These are phyloP conservation scores for Torrubiella hemipterigena DNA, from an alignment of 2,329 filamentous ascomycete genomes.

Conservation along the genomic window DNA sequence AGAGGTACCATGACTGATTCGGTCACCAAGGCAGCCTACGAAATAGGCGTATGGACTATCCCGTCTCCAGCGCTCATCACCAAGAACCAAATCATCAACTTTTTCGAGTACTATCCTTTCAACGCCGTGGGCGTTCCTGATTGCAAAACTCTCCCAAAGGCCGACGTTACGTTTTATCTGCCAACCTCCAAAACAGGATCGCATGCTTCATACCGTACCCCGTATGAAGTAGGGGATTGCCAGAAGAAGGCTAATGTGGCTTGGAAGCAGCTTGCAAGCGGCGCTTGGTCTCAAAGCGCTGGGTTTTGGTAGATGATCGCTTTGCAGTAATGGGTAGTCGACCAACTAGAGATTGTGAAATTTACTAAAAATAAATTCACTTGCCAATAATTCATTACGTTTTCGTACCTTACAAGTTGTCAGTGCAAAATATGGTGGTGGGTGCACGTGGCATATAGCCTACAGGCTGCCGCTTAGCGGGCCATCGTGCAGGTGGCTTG, in stretches of 20 bases:
- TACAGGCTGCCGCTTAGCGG: too few relatives aligned
- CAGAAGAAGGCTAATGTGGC: constrained; percentile 6
- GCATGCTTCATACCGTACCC: constrained; percentile 5
- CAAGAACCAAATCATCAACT: constrained; percentile 7
- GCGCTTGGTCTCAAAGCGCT: too few relatives aligned
- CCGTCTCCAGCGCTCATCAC: constrained; percentile 9
- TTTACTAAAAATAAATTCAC: too few relatives aligned
- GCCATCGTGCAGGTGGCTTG: too few relatives aligned
- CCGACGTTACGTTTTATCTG: constrained; percentile 6
- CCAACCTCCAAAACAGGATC: constrained; percentile 8
- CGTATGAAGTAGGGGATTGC: constrained; percentile 11
- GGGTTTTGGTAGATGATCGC: too few relatives aligned
- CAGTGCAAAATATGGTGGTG: too few relatives aligned
- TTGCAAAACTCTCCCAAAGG: constrained; percentile 10
- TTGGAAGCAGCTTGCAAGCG: too few relatives aligned
- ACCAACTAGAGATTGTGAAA: too few relatives aligned
- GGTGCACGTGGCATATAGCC: too few relatives aligned
- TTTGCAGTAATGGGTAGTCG: too few relatives aligned
- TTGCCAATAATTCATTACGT: too few relatives aligned
- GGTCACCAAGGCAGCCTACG: constrained; percentile 2
- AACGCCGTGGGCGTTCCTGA: constrained; percentile 7
- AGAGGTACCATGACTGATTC: constrained; percentile 11
- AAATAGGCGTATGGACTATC: constrained; percentile 11
- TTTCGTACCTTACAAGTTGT: too few relatives aligned
- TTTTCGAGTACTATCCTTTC: constrained; percentile 13